Base-by-base conservation (phyloP, 1,139 yeast genomes). In the Geotrichum fermentans region DNA sequence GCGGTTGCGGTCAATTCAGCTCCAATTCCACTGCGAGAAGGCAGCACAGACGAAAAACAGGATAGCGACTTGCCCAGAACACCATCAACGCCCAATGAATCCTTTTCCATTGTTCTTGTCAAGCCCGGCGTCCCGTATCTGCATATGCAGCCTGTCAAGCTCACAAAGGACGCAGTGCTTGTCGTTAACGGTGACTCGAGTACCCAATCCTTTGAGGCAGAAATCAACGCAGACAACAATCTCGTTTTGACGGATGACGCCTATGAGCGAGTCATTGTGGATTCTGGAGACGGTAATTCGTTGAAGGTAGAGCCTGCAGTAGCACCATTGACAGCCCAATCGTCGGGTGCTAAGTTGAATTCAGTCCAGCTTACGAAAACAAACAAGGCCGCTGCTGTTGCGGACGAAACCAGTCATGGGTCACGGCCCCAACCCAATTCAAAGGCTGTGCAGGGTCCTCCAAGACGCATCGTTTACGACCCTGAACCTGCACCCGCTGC, bases 71-170 rank as follows among this genome's bases (percentile, higher is more conserved):
- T n/a, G n/a, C n/a, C n/a, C n/a, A n/a, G n/a, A n/a, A n/a, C n/a
- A n/a, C n/a, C n/a, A n/a, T n/a, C n/a, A n/a, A n/a, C n/a, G n/a
- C n/a, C 28, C 28, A 24, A 24, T 24, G 28, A 24, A 30, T 8
- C 6, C 8, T 47, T 47, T 20, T 24, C 35, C 35, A 41, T 47
- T 11, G 11, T 26, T 24, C 22, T 43, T 5, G 41, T 18, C 30
- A 43, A 37, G 26, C 46, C 44, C 14, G 46, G 50, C 17, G 50
- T 47, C 11, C 50, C 50, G 6, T 47, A 30, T 35, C 39, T 47
- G 5, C 50, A 47, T 29, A 24, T 41, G 41, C 36, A 33, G 5
- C 26, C 28, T 2, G 43, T 47, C 13, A 30, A 40, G 24, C 13
- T 40, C 20, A 30, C 34, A 13, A 30, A 28, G 14, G 44, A 40